Evolutionary conservation across 306 rosid species (phyloP).

Genomic region (Sechiopsis laciniata): DNA sequence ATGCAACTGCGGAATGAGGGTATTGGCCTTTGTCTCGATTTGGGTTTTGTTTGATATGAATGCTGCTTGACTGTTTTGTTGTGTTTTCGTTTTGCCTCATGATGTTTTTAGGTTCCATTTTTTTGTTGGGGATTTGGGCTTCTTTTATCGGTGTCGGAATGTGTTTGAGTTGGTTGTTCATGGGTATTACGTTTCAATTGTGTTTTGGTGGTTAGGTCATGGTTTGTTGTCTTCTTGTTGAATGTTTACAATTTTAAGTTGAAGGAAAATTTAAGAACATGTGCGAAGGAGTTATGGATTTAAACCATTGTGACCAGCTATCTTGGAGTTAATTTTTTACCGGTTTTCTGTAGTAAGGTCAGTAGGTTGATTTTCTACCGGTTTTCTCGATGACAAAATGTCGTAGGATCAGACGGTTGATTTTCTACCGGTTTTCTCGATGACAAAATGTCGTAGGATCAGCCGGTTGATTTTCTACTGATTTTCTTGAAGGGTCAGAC

Average conservation of each 20-base stretch:
- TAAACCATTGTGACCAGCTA: too few species aligned
- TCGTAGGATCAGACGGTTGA: too few species aligned
- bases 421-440: too few species aligned
- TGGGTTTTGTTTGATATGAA: background rate
- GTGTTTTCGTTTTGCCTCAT: background rate
- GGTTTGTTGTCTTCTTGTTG: slow-evolving; percentile 17
- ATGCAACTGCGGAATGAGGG: background rate
- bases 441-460: too few species aligned
- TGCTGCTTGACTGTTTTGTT: background rate
- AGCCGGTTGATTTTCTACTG: too few species aligned
- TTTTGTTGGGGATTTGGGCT: background rate
- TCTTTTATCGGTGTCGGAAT: background rate
- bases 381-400: too few species aligned
- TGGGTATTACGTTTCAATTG: background rate
- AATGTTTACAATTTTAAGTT: background rate
- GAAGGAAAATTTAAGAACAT: background rate
- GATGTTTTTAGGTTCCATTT: background rate
- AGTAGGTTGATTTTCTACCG: too few species aligned
- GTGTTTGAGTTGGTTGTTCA: background rate
- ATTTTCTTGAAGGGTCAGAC: too few species aligned
- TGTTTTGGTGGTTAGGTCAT: slow-evolving; percentile 11
- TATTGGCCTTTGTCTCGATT: background rate
- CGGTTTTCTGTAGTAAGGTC: too few species aligned
- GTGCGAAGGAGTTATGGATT: too few species aligned
- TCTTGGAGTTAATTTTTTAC: too few species aligned